Evolutionary conservation across 352 stramenopile genomes (phyloP), one percentile per base, ranked within the genome.

Genomic region (Halophytophthora batemanensis): DNA sequence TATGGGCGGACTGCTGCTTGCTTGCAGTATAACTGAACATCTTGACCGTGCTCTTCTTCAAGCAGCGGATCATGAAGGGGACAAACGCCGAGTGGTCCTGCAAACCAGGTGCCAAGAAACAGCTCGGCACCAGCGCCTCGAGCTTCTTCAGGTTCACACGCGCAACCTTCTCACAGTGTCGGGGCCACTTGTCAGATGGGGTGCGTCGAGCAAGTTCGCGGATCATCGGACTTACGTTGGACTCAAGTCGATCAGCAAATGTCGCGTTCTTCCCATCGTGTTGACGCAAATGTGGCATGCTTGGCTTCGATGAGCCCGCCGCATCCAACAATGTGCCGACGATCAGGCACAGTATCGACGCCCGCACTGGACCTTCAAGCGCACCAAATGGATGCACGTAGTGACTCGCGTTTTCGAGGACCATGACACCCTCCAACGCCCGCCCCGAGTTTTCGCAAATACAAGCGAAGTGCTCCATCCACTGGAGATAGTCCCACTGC

Each of bases 391-490:
- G 28, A 18, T 64, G 36, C 15, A 60, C 38, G 29, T 86, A 82
- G 18, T 66, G 55, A 18, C 58, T 34, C 5, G 54, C 69, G 47
- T 56, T 64, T 50, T 82, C 60, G 22, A 80, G 34, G 17, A 83
- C 55, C 50, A 74, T 54, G 8, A 63, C 53, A 38, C 57, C 66
- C 18, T 70, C 75, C 23, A 80, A 17, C 14, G 52, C 47, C 37
- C 42, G 46, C 17, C 45, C 64, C 29, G 46, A 50, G 29, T 47
- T 17, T 37, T 88, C 75, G 45, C 70, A 87, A 35, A 84, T 51
- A 1, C 52, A 63, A 22, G 70, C 56, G 14, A 82, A 82, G 25
- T 91, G 78, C 33, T 91, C 77, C 7, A 89, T 52, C 74, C 72
- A 82, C 33, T 77, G 45, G 34, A 86, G 23, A 35, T 77, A 82